Percentiles rank a stretch among this genome's conserved stretches.
Conservation (phyloP, 805 yeast genomes). For the Wickerhamiella azyma region DNA sequence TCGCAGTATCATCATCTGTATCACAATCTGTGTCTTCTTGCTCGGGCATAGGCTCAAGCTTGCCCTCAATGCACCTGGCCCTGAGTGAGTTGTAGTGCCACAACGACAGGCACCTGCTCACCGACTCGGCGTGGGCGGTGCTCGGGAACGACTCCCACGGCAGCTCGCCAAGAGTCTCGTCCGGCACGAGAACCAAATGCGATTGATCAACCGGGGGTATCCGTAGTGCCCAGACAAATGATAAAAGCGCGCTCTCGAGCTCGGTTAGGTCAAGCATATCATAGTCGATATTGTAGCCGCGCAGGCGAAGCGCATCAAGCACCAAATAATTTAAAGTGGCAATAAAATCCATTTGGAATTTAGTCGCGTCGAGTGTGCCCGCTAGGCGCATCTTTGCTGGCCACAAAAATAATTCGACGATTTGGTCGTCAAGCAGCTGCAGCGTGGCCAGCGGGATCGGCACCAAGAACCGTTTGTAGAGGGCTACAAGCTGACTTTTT, state of each 20-base stretch:
- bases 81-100: constrained; percentile 29
- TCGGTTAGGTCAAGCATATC: constrained; percentile 51
- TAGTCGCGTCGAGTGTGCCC: constrained; percentile 26
- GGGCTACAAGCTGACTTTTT: neutral
- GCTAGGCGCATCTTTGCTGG: constrained; percentile 16
- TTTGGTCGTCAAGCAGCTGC: constrained; percentile 25
- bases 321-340: constrained; percentile 55
- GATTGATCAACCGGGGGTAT: constrained; percentile 12
- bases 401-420: constrained; percentile 36
- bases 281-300: constrained; percentile 51
- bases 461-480: neutral
- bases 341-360: constrained; percentile 29
- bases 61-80: constrained; percentile 7
- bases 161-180: constrained; percentile 47
- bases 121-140: constrained; percentile 1
- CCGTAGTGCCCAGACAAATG: constrained; percentile 17
- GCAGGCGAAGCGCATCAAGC: constrained; percentile 44
- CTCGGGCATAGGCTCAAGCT: neutral
- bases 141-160: constrained; percentile 81
- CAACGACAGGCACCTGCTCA: constrained; percentile 30
- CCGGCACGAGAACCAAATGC: constrained; percentile 60
- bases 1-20: neutral
- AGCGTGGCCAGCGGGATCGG: neutral
- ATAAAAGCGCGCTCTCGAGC: constrained; percentile 39
- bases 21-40: neutral